Conservation (phyloP, 2,329 filamentous ascomycete species). For the Apiospora kogelbergensis region DNA sequence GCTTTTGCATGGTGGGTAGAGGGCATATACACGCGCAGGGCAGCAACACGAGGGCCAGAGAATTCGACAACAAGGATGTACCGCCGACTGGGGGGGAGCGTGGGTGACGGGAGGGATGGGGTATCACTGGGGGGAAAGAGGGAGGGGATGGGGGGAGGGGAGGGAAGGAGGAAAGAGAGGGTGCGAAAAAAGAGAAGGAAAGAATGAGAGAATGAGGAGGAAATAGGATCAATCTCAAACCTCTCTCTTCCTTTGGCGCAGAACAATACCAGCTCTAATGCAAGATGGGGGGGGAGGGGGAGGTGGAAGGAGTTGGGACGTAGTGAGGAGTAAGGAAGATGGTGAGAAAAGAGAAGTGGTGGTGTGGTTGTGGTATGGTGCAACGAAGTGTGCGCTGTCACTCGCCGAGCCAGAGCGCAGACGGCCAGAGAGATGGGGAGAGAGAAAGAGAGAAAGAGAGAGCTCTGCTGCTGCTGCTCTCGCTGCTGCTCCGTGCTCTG, state of each 20-base stretch:
- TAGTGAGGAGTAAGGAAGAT: slow-evolving; percentile 7
- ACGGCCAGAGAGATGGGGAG: not conserved
- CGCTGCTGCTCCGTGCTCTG: not conserved
- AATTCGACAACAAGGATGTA: slow-evolving; percentile 14
- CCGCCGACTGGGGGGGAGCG: slow-evolving; percentile 10
- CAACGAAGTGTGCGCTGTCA: slow-evolving; percentile 4
- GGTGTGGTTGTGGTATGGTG: slow-evolving; percentile 7
- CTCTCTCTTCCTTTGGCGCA: slow-evolving; percentile 15
- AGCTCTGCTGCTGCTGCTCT: too few species aligned
- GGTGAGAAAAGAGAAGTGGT: slow-evolving; percentile 7
- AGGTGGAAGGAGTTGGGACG: not conserved
- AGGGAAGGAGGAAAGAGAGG: slow-evolving; percentile 12
- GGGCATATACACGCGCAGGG: not conserved
- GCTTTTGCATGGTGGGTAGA: slow-evolving; percentile 62
- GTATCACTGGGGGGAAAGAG: slow-evolving; percentile 25
- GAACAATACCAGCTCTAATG: slow-evolving; percentile 2
- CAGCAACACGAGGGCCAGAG: slow-evolving; percentile 4
- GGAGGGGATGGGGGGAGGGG: slow-evolving; percentile 16
- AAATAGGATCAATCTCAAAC: slow-evolving; percentile 16
- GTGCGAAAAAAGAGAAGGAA: slow-evolving; percentile 17
- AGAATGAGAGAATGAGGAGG: slow-evolving; percentile 19
- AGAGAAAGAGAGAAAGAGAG: not conserved
- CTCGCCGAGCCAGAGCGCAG: not conserved
- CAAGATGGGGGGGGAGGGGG: not conserved
- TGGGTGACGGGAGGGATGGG: slow-evolving; percentile 20